Evolutionary conservation across 352 stramenopile species (phyloP), one percentile per base, ranked within the genome.

Genomic region (Globisporangium cylindrosporum): DNA sequence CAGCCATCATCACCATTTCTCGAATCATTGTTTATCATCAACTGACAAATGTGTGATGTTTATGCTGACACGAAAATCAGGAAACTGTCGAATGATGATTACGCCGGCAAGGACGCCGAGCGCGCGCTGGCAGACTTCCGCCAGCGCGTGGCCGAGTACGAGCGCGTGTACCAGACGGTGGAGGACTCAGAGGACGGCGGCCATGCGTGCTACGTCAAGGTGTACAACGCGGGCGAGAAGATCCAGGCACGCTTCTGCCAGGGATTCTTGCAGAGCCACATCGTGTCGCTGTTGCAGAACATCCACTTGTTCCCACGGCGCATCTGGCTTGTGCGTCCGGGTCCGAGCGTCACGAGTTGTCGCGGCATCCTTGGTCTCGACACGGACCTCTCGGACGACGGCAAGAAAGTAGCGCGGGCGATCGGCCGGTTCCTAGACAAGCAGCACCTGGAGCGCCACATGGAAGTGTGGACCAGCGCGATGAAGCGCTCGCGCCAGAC

Each of bases 191-290:
- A 91, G 59, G 82, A 93, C 71, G 71, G 80, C 20, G 84, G 84
- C 24, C 84, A 89, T 29, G 88, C 91, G 25, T 94, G 90, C 68
- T 98, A 97, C 68, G 92, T 97, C 61, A 98, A 98, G 69, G 83
- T 98, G 3, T 95, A 94, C 76, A 98, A 98, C 54, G 88, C 86
- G 34, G 93, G 93, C 15, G 90, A 97, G 69, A 97, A 98, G 77
- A 95, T 98, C 69, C 81, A 95, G 62, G 88, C 88, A 43, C 81
- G 91, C 18, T 91, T 86, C 68, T 95, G 90, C 67, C 83, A 95
- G 67, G 89, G 88, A 29, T 96, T 95, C 71, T 59, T 97, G 22
- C 85, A 94, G 67, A 93, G 81, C 66, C 88, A 97, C 73, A 86
- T 95, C 63, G 86, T 96, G 65, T 96, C 86, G 41, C 81, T 97